Evolutionary conservation across 1,284 basidiomycete genomes (phyloP).

Genomic region (Coniferiporia weirii): DNA sequence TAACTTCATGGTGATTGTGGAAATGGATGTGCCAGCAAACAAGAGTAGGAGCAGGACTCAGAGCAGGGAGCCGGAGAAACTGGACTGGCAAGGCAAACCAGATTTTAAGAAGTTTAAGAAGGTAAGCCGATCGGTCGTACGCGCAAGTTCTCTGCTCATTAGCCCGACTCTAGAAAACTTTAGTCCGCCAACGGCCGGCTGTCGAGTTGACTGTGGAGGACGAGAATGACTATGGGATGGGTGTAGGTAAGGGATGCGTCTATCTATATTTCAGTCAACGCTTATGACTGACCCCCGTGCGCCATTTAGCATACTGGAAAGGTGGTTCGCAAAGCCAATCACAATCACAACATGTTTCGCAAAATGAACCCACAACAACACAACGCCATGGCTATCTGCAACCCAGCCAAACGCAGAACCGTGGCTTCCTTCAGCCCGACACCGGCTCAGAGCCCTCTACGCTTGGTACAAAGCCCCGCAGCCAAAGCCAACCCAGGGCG

Average conservation of each 20-base stretch:
- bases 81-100: conserved; percentile 53
- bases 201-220: conserved; percentile 51
- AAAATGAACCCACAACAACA: not conserved
- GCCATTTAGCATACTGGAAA: conserved; percentile 49
- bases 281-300: too few relatives aligned
- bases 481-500: not conserved
- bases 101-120: conserved; percentile 89
- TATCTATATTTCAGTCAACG: too few relatives aligned
- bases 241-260: conserved; percentile 36
- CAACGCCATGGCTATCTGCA: conserved; percentile 1
- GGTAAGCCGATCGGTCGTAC: conserved; percentile 35
- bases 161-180: conserved; percentile 27
- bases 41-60: conserved; percentile 21
- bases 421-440: conserved; percentile 17
- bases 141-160: not conserved
- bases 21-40: conserved; percentile 50
- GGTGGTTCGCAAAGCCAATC: conserved; percentile 24
- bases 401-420: conserved; percentile 21
- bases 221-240: conserved; percentile 53
- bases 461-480: not conserved
- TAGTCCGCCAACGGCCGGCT: conserved; percentile 29
- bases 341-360: conserved; percentile 21
- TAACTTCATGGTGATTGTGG: conserved; percentile 83
- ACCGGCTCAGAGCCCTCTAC: conserved; percentile 5
- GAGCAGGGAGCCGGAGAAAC: conserved; percentile 12